Evolutionary conservation across 225 moss, liverwort and hornwort genomes (phyloP).

Genomic region (Straminergon stramineum): DNA sequence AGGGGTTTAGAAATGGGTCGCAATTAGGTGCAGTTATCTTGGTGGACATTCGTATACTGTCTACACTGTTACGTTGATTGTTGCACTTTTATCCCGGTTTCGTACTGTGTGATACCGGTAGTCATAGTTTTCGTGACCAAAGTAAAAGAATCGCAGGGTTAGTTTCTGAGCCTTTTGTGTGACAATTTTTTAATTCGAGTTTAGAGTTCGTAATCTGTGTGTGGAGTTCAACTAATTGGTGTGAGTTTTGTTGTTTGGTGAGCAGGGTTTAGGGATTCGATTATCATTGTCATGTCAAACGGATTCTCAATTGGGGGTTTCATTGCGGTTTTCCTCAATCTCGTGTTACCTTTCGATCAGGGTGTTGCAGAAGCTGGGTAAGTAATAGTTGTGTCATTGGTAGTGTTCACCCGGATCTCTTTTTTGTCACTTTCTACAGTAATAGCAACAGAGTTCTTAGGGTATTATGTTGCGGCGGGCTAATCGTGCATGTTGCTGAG

Average conservation of each 20-base stretch:
- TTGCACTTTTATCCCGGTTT: background rate
- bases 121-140: background rate
- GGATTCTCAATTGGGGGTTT: slow-evolving; percentile 84
- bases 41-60: background rate
- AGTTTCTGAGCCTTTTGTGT: background rate
- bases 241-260: background rate
- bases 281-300: slow-evolving; percentile 68
- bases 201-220: background rate
- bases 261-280: slow-evolving; percentile 77
- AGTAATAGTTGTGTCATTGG: background rate
- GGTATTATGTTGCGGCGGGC: background rate
- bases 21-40: too few relatives aligned
- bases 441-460: background rate
- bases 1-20: background rate
- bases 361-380: background rate
- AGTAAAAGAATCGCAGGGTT: background rate
- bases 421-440: background rate
- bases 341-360: slow-evolving; percentile 50
- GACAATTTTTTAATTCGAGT: background rate
- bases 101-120: background rate
- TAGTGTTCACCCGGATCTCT: background rate
- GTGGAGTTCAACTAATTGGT: background rate
- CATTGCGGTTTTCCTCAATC: slow-evolving; percentile 68
- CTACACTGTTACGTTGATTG: background rate
- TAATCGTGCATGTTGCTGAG: background rate